A percentile compares a stretch with the other conserved stretches of the same genome.
Conservation (phyloP, 1,284 basidiomycete species). For the Microbotryum silenes-acaulis region DNA sequence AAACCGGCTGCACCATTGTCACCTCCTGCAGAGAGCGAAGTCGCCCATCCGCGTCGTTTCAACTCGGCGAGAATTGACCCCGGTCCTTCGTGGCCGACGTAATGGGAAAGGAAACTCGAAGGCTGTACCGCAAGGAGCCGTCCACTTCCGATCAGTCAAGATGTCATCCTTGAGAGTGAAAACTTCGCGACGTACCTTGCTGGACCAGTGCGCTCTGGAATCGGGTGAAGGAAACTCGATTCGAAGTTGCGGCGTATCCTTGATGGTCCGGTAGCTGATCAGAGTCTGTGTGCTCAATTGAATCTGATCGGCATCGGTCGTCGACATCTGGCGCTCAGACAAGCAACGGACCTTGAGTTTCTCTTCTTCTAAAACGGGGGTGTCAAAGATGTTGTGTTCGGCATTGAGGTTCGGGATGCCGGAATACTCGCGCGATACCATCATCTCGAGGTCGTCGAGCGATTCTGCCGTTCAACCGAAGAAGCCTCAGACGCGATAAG, state of each 20-base stretch:
- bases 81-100: conserved; percentile 88
- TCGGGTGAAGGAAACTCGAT: conserved; percentile 62
- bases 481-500: background rate
- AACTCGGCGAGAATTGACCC: conserved; percentile 77
- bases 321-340: background rate
- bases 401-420: conserved; percentile 61
- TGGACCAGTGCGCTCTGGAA: conserved; percentile 60
- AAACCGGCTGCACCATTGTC: conserved; percentile 68
- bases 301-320: background rate
- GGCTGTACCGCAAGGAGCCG: conserved; percentile 47
- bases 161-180: background rate
- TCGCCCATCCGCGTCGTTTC: conserved; percentile 85
- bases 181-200: conserved; percentile 2
- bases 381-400: conserved; percentile 2
- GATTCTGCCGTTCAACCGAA: conserved; percentile 53
- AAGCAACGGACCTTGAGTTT: background rate
- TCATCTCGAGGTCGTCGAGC: conserved; percentile 63
- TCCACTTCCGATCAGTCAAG: background rate
- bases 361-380: conserved; percentile 1
- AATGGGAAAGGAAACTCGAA: conserved; percentile 67
- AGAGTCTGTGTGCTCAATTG: conserved; percentile 52
- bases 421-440: conserved; percentile 67
- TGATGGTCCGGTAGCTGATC: conserved; percentile 79
- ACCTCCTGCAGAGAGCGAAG: conserved; percentile 61
- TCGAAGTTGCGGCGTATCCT: conserved; percentile 78